Base-by-base conservation (phyloP, 23 red algal genomes). In the Gracilaria domingensis region DNA sequence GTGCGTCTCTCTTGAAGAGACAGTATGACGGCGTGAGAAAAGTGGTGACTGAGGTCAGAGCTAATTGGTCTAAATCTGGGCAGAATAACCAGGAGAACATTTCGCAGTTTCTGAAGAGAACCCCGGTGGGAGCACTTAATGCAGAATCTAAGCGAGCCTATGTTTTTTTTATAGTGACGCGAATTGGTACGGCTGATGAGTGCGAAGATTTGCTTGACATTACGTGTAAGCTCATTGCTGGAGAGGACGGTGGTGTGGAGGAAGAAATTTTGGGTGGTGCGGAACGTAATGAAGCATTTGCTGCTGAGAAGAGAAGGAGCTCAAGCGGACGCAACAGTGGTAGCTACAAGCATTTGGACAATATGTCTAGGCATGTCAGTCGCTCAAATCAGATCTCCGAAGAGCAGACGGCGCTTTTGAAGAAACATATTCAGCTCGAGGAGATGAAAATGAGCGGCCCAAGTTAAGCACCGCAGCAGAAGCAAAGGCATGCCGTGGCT, bases 91-190 rank as follows among this genome's bases (percentile, higher is more conserved):
- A n/a, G n/a, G n/a, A n/a, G n/a, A n/a, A n/a, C n/a, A n/a, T n/a
- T n/a, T n/a, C n/a, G n/a, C n/a, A n/a, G n/a, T n/a, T n/a, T n/a
- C n/a, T n/a, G n/a, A n/a, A n/a, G n/a, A n/a, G n/a, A n/a, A n/a
- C n/a, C n/a, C n/a, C n/a, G n/a, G n/a, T n/a, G n/a, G n/a, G n/a
- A n/a, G n/a, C n/a, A n/a, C n/a, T n/a, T n/a, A n/a, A n/a, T n/a
- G 72, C 72, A 8, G 38, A 49, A n/a, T 45, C 38, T 8, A 77
- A 77, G 24, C 72, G 72, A 8, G 61, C 61, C 8, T 66, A 66
- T 25, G n/a, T 66, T 33, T 66, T 66, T 66, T 17, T 66, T 66
- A 24, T 24, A 8, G 61, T 66, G 8, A 29, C 61, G 12, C 11
- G n/a, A 24, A 25, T 66, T 8, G 61, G 61, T 17, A 12, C 11